Base-by-base conservation (phyloP, 495 filamentous ascomycete genomes). In the Hyaloscypha finlandica region DNA sequence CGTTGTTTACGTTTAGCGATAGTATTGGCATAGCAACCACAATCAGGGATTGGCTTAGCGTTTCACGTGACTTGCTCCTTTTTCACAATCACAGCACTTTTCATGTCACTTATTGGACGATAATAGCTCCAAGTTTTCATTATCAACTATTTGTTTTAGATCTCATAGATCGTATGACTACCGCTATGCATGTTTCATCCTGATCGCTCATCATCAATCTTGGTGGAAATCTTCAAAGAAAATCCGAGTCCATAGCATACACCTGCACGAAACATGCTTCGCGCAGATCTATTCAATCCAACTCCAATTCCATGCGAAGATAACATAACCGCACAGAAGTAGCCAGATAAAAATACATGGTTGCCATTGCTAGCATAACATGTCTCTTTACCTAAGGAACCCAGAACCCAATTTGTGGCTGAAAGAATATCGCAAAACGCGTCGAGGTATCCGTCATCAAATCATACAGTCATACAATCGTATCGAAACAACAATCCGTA, bases 391-490 rank as follows among this genome's bases (percentile, higher is more conserved):
- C 55, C 63, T 42, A 68, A 65, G 37, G 37, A 59, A 56, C 33
- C 64, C 52, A 64, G 30, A 39, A 55, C 56, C 56, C 63, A 66
- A 66, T 66, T 63, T 66, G 58, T 56, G 42, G 57, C 30, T 11
- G 19, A 48, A 42, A 25, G 20, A 48, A 61, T 39, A 20, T 37
- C 31, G 56, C 37, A 70, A 70, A 60, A 63, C 39, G 22, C 51
- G 59, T 59, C 60, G 20, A 64, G 68, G 68, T 70, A 70, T 70
- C 62, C 66, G 19, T 73, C 68, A 61, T 73, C 61, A 14, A 73
- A 67, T 73, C 71, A 70, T 73, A 73, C 71, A 73, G 64, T 73
- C 71, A 69, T 73, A 70, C 68, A 70, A 58, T 69, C 65, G 32
- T 70, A 73, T 72, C 71, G 32, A 68, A 70, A 68, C 68, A 73